Evolutionary conservation across 2,329 filamentous ascomycete species (phyloP).

Genomic region (Tolypocladium cylindrosporum): DNA sequence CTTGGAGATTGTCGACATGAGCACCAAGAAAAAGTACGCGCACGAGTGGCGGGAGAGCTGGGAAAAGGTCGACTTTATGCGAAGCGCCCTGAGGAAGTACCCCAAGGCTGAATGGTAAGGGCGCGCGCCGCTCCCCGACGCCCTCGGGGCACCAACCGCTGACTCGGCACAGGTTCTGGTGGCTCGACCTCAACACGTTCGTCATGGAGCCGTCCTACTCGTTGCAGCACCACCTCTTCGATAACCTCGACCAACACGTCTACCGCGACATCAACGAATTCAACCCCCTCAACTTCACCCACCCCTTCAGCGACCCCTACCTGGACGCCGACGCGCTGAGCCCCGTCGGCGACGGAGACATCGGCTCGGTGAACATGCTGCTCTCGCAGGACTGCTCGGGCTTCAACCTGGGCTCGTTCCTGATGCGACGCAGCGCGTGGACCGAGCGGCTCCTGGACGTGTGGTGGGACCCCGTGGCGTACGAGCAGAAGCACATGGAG

Average conservation of each 20-base stretch:
- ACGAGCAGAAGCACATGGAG: conserved; percentile 97
- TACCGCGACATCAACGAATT: conserved; percentile 96
- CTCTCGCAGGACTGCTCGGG: conserved; percentile 89
- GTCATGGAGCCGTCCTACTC: conserved; percentile 95
- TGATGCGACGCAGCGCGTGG: conserved; percentile 77
- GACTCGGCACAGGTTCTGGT: conserved; percentile 75
- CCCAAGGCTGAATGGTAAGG: conserved; percentile 89
- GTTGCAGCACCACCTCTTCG: conserved; percentile 83
- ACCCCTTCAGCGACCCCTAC: conserved; percentile 65
- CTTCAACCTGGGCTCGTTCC: conserved; percentile 96
- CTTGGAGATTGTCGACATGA: conserved; percentile 95
- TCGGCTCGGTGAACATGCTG: conserved; percentile 75
- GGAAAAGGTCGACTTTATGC: conserved; percentile 95
- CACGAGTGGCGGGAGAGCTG: conserved; percentile 99
- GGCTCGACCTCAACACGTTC: conserved; percentile 94
- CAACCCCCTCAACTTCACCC: conserved; percentile 88
- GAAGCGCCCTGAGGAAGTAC: conserved; percentile 83
- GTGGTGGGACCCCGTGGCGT: conserved; percentile 97
- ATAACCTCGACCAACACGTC: conserved; percentile 59
- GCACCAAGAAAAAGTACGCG: conserved; percentile 95
- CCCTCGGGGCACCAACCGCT: neutral
- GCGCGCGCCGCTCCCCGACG: conserved; percentile 5
- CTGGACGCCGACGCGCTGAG: conserved; percentile 69
- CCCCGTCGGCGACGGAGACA: conserved; percentile 63
- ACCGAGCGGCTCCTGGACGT: conserved; percentile 85